A percentile compares a stretch with the other conserved stretches of the same genome.
phyloP scores from a whole-genome alignment of 1,284 basidiomycete species.

The Austroboletus olivaceoglutinosus region DNA sequence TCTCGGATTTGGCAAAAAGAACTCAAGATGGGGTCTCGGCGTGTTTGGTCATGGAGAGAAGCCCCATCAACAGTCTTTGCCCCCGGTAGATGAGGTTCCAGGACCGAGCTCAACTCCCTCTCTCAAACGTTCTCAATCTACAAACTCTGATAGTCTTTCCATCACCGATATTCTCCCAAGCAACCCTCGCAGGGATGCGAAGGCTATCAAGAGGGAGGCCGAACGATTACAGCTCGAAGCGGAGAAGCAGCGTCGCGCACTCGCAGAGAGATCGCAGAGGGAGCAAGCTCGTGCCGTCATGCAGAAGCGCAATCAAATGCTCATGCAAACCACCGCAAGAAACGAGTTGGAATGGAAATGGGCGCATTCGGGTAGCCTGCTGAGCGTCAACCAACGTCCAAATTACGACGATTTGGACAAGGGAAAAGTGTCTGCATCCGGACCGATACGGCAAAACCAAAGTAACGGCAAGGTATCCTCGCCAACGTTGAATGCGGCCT shows the following conservation, averaged over 20 bases:
- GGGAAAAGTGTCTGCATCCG: constrained; percentile 50
- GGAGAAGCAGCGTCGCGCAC: constrained; percentile 82
- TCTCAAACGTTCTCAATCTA: constrained; percentile 85
- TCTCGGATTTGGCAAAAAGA: constrained; percentile 64
- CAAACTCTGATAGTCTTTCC: constrained; percentile 69
- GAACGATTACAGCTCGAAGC: constrained; percentile 82
- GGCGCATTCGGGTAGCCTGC: constrained; percentile 37
- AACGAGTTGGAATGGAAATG: constrained; percentile 62
- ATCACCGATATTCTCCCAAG: constrained; percentile 52
- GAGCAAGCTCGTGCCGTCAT: constrained; percentile 95
- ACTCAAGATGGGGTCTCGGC: constrained; percentile 57
- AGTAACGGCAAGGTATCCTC: constrained; percentile 36
- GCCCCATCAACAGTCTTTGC: constrained; percentile 53
- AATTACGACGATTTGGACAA: constrained; percentile 40
- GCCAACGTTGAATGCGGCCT: constrained; percentile 54
- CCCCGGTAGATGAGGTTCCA: constrained; percentile 70
- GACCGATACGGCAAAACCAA: constrained; percentile 59
- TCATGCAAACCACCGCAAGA: constrained; percentile 52
- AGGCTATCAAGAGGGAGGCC: constrained; percentile 89
- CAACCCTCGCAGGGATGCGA: constrained; percentile 59
- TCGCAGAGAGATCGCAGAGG: constrained; percentile 68
- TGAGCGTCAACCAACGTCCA: constrained; percentile 35
- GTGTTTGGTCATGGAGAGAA: constrained; percentile 81
- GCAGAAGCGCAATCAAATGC: constrained; percentile 82
- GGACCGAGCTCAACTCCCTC: constrained; percentile 57